Evolutionary conservation across 306 rosid species (phyloP).

Genomic region (Ormosia emarginata): DNA sequence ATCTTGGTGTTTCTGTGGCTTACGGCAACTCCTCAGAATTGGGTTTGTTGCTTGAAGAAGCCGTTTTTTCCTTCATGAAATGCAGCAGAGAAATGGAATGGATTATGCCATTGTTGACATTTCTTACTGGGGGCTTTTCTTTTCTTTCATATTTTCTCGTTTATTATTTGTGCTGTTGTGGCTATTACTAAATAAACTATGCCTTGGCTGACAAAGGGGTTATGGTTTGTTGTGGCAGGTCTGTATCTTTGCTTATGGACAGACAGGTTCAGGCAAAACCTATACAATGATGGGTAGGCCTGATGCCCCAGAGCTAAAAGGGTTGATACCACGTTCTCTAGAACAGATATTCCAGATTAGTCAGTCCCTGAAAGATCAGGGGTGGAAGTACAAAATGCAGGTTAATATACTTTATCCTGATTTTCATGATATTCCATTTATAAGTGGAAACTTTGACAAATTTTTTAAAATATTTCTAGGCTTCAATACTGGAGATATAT

Average conservation of each 20-base stretch:
- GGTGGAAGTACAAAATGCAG: constrained; percentile 95
- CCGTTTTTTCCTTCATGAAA: background rate
- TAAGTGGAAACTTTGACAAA: background rate
- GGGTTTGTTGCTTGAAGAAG: background rate
- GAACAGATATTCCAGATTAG: constrained; percentile 80
- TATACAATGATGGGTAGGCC: constrained; percentile 96
- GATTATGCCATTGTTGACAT: background rate
- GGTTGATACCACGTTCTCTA: constrained; percentile 84
- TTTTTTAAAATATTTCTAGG: constrained; percentile 42
- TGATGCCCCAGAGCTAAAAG: constrained; percentile 72
- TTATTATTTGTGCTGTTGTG: background rate
- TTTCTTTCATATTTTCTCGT: background rate
- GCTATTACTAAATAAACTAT: background rate
- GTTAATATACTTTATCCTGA: constrained; percentile 27
- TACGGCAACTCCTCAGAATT: background rate
- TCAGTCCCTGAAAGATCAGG: constrained; percentile 76
- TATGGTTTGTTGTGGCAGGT: constrained; percentile 54
- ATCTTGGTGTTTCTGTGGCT: background rate
- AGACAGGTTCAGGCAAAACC: constrained; percentile 92
- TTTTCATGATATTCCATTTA: background rate
- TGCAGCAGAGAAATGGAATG: background rate
- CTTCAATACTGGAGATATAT: constrained; percentile 84
- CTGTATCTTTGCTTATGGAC: constrained; percentile 95
- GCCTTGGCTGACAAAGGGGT: constrained; percentile 16
- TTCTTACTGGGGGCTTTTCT: background rate